Conservation (phyloP, 2,329 filamentous ascomycete species). For the Cladosporium phlei region DNA sequence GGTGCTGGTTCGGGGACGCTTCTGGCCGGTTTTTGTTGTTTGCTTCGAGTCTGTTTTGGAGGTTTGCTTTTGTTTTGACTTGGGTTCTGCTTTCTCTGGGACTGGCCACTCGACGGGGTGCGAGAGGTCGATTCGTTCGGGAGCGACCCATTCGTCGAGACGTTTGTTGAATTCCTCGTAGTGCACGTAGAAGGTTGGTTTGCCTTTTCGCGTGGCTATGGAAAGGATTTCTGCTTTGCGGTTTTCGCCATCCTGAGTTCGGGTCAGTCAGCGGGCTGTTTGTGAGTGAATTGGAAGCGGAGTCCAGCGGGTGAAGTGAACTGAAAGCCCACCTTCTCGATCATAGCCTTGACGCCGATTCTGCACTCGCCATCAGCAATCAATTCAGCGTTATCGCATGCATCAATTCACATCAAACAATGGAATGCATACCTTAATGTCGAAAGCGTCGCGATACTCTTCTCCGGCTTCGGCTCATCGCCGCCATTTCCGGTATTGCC, state of each 20-base stretch:
- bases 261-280: background rate
- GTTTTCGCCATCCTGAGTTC: conserved; percentile 67
- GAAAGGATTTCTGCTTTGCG: conserved; percentile 95
- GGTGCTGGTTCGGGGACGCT: conserved; percentile 41
- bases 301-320: too few species aligned
- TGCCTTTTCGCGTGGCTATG: conserved; percentile 83
- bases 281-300: background rate
- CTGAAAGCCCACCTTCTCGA: conserved; percentile 61
- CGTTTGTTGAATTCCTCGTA: conserved; percentile 98
- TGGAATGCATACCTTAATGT: conserved; percentile 63
- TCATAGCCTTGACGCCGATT: conserved; percentile 62
- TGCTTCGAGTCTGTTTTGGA: conserved; percentile 30
- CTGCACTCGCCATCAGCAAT: conserved; percentile 37
- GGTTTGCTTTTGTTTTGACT: conserved; percentile 63
- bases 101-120: conserved; percentile 96
- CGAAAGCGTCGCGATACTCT: conserved; percentile 76
- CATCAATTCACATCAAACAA: too few species aligned
- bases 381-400: background rate
- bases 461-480: conserved; percentile 54
- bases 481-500: conserved; percentile 31
- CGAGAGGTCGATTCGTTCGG: conserved; percentile 74
- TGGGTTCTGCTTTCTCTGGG: conserved; percentile 84
- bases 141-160: conserved; percentile 81
- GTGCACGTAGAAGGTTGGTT: conserved; percentile 89
- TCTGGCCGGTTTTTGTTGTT: conserved; percentile 44